Percentiles rank a stretch among this genome's conserved stretches.
Conservation (phyloP, 371 early-diverging fungal species). For the Dentiscutata heterogama region DNA sequence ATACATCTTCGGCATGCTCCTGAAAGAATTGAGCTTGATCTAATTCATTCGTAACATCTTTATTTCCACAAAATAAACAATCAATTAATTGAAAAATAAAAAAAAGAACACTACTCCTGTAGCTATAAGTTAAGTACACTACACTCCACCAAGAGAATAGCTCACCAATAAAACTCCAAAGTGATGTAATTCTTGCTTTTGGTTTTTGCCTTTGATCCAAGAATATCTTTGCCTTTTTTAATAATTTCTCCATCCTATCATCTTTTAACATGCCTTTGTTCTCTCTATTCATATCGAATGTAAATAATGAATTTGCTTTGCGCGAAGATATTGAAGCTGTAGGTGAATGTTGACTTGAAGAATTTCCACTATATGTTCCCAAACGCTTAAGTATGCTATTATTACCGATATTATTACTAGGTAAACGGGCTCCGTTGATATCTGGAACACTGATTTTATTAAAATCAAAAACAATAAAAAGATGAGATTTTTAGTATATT, state of each 20-base stretch:
- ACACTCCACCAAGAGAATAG: background rate
- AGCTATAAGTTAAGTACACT: background rate
- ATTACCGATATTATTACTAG: background rate
- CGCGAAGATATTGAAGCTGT: background rate
- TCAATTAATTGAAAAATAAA: background rate
- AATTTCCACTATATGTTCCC: background rate
- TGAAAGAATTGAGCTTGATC: constrained; percentile 85
- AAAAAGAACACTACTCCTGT: background rate
- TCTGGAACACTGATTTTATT: background rate
- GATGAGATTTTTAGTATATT: no score
- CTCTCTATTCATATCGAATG: constrained; percentile 9
- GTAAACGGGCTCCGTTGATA: no score
- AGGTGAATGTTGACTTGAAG: background rate
- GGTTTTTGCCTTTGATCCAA: constrained; percentile 82
- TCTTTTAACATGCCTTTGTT: constrained; percentile 33
- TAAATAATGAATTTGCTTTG: background rate
- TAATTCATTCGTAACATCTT: constrained; percentile 76
- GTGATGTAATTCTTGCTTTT: constrained; percentile 74
- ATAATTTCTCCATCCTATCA: constrained; percentile 50
- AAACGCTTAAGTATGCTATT: background rate
- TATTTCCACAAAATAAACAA: background rate
- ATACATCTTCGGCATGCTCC: constrained; percentile 79
- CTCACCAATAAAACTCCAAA: constrained; percentile 78
- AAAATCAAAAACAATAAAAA: background rate
- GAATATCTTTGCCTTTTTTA: constrained; percentile 80